These are phyloP conservation scores for Lactuca sativa DNA, from an alignment of 129 eudicot genomes.

Conservation along the genomic window DNA sequence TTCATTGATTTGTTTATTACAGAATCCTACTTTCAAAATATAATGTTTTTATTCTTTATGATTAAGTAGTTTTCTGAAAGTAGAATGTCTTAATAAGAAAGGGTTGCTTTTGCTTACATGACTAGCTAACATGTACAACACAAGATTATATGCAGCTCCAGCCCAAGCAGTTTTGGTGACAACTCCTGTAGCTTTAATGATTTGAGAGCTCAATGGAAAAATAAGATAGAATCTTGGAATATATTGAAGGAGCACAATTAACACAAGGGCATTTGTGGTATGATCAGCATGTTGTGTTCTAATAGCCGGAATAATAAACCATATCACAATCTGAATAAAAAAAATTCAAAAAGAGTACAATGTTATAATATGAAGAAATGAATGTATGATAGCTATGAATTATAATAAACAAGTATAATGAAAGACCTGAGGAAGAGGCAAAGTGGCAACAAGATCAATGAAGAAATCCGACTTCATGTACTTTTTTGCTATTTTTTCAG, in stretches of 20 bases:
- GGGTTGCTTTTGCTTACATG: conserved; percentile 61
- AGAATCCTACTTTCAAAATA: too few relatives aligned
- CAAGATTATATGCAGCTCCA: conserved; percentile 91
- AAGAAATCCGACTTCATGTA: conserved; percentile 72
- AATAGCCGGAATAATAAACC: conserved; percentile 82
- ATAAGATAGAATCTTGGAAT: conserved; percentile 77
- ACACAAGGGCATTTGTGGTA: conserved; percentile 70
- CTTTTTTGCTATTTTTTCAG: conserved; percentile 50
- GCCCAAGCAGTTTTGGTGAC: conserved; percentile 96
- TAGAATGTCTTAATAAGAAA: background rate
- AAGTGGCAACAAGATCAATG: conserved; percentile 75
- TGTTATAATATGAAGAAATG: background rate
- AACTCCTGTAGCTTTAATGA: conserved; percentile 84
- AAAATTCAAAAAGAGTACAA: background rate
- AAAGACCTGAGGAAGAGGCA: conserved; percentile 94
- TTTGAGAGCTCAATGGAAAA: conserved; percentile 76
- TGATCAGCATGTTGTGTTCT: conserved; percentile 68
- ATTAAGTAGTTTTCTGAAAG: too few relatives aligned
- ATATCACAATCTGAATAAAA: conserved; percentile 73
- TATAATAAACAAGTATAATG: background rate
- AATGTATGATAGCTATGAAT: background rate
- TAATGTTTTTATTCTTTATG: too few relatives aligned
- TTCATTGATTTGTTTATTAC: too few relatives aligned
- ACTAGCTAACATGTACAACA: conserved; percentile 87
- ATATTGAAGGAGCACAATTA: conserved; percentile 73